Evolutionary conservation across 352 stramenopile species (phyloP), one percentile per base, ranked within the genome.

Genomic region (Pythium myriotylum): DNA sequence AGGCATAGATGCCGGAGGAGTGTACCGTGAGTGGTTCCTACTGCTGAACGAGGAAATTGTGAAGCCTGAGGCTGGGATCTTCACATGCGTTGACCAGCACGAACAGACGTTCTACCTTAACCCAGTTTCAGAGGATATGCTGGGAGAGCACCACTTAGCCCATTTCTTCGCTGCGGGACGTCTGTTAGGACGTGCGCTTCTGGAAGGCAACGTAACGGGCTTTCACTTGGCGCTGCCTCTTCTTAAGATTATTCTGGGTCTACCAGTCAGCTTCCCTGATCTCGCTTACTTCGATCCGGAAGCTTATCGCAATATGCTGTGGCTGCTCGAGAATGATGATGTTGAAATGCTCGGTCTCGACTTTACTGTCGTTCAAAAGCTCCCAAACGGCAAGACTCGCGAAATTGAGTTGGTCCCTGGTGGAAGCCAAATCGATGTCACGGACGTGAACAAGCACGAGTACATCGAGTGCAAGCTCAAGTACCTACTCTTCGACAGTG

Each of bases 161-260:
- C 84, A 80, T 55, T 89, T 80, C 48, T 83, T 78, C 32, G 68
- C 74, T 4, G 75, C 74, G 7, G 81, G 80, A 4, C 75, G 81
- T 14, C 58, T 91, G 13, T 63, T 93, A 53, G 79, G 81, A 2
- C 75, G 80, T 2, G 76, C 72, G 2, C 48, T 89, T 29, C 61
- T 91, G 3, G 96, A 99, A 76, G 84, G 92, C 50, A 89, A 97
- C 35, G 76, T 98, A 12, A 91, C 97, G 22, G 77, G 84, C 29
- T 94, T 95, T 27, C 96, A 98, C 63, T 84, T 99, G 42, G 86
- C 96, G 8, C 77, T 95, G 10, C 91, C 97, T 48, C 73, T 99
- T 48, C 97, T 99, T 70, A 99, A 99, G 74, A 88, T 98, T 58
- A 89, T 99, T 17, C 75, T 98, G 7, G 96, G 91, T 37, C 94